These are phyloP conservation scores for Phytophthora citricola DNA, from an alignment of 352 stramenopile species.

Conservation along the genomic window DNA sequence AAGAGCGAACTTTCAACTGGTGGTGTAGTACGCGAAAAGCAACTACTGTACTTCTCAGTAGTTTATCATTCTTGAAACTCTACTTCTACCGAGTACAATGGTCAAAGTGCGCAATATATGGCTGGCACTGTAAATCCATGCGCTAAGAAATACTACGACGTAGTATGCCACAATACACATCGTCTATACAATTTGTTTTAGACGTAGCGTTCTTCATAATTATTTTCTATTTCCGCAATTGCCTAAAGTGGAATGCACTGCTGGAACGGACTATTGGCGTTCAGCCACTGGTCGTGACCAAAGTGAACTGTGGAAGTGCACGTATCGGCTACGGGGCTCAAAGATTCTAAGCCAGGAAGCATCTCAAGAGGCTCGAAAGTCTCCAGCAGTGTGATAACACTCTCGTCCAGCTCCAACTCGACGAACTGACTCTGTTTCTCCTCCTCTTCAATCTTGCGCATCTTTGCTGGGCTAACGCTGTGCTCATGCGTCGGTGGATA, in stretches of 20 bases:
- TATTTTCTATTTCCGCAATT: no score
- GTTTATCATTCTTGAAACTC: no score
- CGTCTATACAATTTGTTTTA: no score
- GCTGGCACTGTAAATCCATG: no score
- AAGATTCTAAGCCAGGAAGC: not conserved
- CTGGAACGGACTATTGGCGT: slow-evolving; percentile 22
- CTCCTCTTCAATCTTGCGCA: not conserved
- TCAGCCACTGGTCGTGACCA: slow-evolving; percentile 13
- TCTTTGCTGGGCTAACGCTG: not conserved
- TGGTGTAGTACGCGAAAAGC: no score
- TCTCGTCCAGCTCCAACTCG: slow-evolving; percentile 32
- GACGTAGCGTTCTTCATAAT: no score
- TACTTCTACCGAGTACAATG: no score
- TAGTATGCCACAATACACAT: no score
- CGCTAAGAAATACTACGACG: no score
- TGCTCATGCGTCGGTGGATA: not conserved
- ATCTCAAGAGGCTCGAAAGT: slow-evolving; percentile 33
- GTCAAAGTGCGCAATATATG: no score
- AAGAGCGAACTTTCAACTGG: no score
- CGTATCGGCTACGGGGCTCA: not conserved
- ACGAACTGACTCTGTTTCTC: slow-evolving; percentile 15
- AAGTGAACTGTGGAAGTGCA: slow-evolving; percentile 8
- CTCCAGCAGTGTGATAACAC: slow-evolving; percentile 37
- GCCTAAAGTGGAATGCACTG: slow-evolving; percentile 14
- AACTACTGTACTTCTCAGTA: no score